Base-by-base conservation (phyloP, 345 rosid species). In the Erysimum cheiranthoides region DNA sequence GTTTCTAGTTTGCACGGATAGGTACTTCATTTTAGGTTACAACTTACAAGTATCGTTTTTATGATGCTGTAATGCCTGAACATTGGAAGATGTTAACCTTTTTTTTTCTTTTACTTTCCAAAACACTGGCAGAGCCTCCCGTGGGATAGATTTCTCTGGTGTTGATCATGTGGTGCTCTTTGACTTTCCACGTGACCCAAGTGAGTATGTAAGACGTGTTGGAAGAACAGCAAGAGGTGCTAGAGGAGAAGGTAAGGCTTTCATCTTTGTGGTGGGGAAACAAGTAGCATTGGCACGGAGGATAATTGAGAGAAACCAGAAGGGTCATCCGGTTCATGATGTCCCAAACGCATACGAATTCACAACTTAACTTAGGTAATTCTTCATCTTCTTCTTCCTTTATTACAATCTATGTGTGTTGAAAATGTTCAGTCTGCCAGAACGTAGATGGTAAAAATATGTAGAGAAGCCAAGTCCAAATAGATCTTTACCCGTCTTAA, bases 201-300 rank as follows among this genome's bases (percentile, higher is more conserved):
- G 98, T 42, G 97, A 94, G 82, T 92, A 92, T 9, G 97, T 94
- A 9, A 90, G 93, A 3, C 92, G 96, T 54, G 97, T 94, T 42
- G 97, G 98, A 83, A 88, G 97, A 82, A 92, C 96, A 31, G 98
- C 98, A 7, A 85, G 98, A 83, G 98, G 97, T 5, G 96, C 92
- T 1, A 84, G 87, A 74, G 95, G 98, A 77, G 86, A 63, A 73
- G 97, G 98, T 43, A 94, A 86, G 71, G 96, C 98, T 18, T 92
- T 89, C 74, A 79, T 90, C 58, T 88, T 92, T 81, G 97, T 85
- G 31, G 93, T 94, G 17, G 98, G 98, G 42, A 94, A 87, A 84
- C 97, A 92, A 85, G 96, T 94, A 77, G 71, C 85, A 1, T 72
- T 91, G 21, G 97, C 97, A 17, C 74, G 80, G 28, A 90, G 65